Base-by-base conservation (phyloP, 225 moss, liverwort and hornwort genomes). In the Bryum argenteum region DNA sequence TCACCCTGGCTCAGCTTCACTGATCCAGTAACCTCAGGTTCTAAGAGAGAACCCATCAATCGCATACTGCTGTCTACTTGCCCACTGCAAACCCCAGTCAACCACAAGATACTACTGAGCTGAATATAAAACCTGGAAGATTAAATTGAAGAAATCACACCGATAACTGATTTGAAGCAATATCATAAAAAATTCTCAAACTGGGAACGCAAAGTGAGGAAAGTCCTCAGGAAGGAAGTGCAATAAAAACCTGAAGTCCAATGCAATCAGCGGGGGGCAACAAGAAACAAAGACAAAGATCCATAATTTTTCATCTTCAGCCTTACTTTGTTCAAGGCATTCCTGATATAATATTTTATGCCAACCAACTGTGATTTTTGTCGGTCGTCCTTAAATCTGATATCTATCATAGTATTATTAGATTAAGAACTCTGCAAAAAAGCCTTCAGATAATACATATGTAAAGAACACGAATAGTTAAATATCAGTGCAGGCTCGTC, bases 1-100 rank as follows among this genome's bases (percentile, higher is more conserved):
- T 94, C 98, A 50, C 94, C 94, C 58, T 92, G 89, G 69, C 98
- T 98, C 51, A 98, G 77, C 81, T 98, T 92, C 73, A 98, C 94
- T 67, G 83, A 81, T 40, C 94, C 98, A 18, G 94, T 98, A 53
- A 94, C 75, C 81, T 98, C 98, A 50, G 94, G 98, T 75, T 98
- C 94, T 13, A 94, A 68, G 58, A 98, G 87, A 59, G 90, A 94
- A 61, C 98, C 94, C 89, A 94, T 89, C 69, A 98, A 71, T 70
- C 84, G 85, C 63, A 98, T 75, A 73, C 83, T 89, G 78, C 89
- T 98, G 80, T 98, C 94, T 72, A 98, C 94, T 87, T 94, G 98
- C 43, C 98, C 98, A 86, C 98, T 94, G 84, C 69, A 43, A 64
- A 37, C 38, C 75, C 71, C 69, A 69, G 42, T n/a, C 59, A 83